Base-by-base conservation (phyloP, 1,284 basidiomycete species). In the Pseudozyma tsukubaensis region DNA sequence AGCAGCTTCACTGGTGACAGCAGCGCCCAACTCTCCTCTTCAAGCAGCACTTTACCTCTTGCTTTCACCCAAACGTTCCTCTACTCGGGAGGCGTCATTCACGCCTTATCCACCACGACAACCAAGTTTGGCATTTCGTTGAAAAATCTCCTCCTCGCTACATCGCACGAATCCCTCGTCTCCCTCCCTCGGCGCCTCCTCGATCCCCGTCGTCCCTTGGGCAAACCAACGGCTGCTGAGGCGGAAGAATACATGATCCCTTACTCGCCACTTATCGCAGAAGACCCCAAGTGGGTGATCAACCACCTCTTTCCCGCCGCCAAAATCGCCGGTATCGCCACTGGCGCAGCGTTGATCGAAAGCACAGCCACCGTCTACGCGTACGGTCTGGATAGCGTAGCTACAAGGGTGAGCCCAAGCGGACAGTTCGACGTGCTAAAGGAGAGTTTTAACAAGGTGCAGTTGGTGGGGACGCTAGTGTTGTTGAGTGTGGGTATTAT, bases 91-190 rank as follows among this genome's bases (percentile, higher is more conserved):
- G 64, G 65, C 35, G 51, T 44, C 1, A 87, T 96, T 29, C 89
- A 89, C 11, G 88, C 92, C 0, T 84, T 97, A 19, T 86, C 89
- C 0, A 89, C 91, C 13, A 96, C 94, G 0, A 89, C 1, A 9
- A 84, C 82, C 51, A 92, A 91, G 83, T 93, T 91, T 73, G 96
- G 96, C 1, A 94, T 98, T 61, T 89, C 93, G 0, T 88, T 89
- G 50, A 94, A 93, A 84, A 92, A 96, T 78, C 86, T 98, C 32
- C 89, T 98, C 94, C 92, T 95, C 57, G 91, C 94, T 13, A 95
- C 90, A 60, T 87, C 88, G 50, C 90, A 89, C 63, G 87, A 90
- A 66, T 91, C 93, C 79, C 87, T 99, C 29, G 89, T 92, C 37
- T 88, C 90, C 0, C 87, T 97, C 68, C 90, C 92, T 1, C 89